phyloP scores from a whole-genome alignment of 805 yeast genomes.

The Lipomyces spencermartinsiae region DNA sequence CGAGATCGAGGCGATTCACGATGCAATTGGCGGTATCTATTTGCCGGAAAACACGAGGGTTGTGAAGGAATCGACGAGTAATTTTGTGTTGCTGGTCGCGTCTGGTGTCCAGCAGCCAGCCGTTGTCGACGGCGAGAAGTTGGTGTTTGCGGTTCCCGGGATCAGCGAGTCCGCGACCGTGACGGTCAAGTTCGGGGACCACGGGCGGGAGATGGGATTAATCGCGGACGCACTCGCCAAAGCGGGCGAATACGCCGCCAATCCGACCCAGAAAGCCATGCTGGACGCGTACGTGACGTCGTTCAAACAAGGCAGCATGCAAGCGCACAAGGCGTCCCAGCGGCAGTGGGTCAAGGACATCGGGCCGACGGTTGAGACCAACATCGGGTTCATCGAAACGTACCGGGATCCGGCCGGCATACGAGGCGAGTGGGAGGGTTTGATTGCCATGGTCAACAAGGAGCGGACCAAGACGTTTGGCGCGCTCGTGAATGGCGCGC shows the following conservation, averaged over 20 bases:
- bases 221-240: slow-evolving; percentile 61
- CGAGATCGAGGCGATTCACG: slow-evolving; percentile 72
- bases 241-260: slow-evolving; percentile 71
- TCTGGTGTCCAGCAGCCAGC: slow-evolving; percentile 51
- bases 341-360: slow-evolving; percentile 86
- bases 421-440: slow-evolving; percentile 92
- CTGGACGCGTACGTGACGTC: slow-evolving; percentile 69
- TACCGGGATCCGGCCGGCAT: slow-evolving; percentile 92
- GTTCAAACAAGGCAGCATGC: slow-evolving; percentile 81
- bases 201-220: slow-evolving; percentile 63
- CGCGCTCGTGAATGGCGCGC: slow-evolving; percentile 69
- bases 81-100: slow-evolving; percentile 70
- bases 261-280: slow-evolving; percentile 73
- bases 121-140: slow-evolving; percentile 20
- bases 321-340: slow-evolving; percentile 84
- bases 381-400: slow-evolving; percentile 90
- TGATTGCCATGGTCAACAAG: slow-evolving; percentile 88
- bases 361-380: slow-evolving; percentile 78
- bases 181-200: slow-evolving; percentile 77
- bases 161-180: slow-evolving; percentile 54
- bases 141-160: slow-evolving; percentile 48
- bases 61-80: slow-evolving; percentile 55
- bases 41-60: slow-evolving; percentile 84
- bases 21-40: slow-evolving; percentile 65
- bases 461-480: slow-evolving; percentile 84